Conservation (phyloP, 164 flowering plant genomes). For the Buxus sempervirens region DNA sequence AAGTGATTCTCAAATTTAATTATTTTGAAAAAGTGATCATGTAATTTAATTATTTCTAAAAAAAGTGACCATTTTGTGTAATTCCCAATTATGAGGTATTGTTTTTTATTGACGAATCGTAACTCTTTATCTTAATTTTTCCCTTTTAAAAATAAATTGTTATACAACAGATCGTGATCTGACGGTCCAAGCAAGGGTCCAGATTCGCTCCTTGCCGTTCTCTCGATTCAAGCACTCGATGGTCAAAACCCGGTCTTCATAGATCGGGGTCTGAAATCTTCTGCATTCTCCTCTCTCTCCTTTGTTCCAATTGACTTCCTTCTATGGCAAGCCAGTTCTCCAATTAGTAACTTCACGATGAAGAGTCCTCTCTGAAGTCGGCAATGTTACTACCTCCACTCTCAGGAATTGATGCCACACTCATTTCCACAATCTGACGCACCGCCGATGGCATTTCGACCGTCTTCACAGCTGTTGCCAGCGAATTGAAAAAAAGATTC, state of each 20-base stretch:
- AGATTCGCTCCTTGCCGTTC: slow-evolving; percentile 66
- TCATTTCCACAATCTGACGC: slow-evolving; percentile 56
- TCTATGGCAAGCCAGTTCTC: slow-evolving; percentile 58
- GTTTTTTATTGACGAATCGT: too few species aligned
- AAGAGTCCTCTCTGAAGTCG: slow-evolving; percentile 57
- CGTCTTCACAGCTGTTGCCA: slow-evolving; percentile 46
- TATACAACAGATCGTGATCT: too few species aligned
- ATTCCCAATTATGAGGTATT: too few species aligned
- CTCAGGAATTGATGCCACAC: slow-evolving; percentile 66
- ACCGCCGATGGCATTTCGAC: slow-evolving; percentile 56
- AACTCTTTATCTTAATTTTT: too few species aligned
- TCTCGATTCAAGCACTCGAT: slow-evolving; percentile 33
- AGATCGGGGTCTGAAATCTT: slow-evolving; percentile 90
- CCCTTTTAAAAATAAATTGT: too few species aligned
- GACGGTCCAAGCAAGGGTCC: slow-evolving; percentile 71
- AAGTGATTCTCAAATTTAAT: too few species aligned
- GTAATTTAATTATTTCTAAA: too few species aligned
- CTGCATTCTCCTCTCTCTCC: slow-evolving; percentile 79
- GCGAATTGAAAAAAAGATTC: slow-evolving; percentile 78
- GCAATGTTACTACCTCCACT: slow-evolving; percentile 61
- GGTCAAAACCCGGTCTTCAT: slow-evolving; percentile 59
- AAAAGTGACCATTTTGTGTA: too few species aligned
- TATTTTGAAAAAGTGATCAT: too few species aligned
- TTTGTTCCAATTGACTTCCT: slow-evolving; percentile 72
- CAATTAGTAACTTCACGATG: slow-evolving; percentile 72